A percentile compares a stretch with the other conserved stretches of the same genome.
phyloP scores from a whole-genome alignment of 1,139 yeast species.

The Blastobotrys raffinosifermentans region DNA sequence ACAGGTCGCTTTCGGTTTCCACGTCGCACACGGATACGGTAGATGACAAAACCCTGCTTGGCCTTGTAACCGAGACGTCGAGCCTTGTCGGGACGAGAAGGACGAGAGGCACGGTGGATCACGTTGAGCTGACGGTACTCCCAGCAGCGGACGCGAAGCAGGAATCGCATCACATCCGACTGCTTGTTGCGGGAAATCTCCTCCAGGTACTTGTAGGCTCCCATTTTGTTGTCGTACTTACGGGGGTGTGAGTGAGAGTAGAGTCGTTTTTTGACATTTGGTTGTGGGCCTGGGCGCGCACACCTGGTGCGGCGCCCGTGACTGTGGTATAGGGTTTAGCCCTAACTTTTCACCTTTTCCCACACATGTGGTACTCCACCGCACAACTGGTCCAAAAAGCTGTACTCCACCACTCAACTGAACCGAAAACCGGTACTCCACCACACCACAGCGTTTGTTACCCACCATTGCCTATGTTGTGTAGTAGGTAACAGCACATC shows the following conservation, averaged over 20 bases:
- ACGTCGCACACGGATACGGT: conserved; percentile 99
- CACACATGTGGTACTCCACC: no score
- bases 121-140: conserved; percentile 99
- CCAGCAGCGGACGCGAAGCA: conserved; percentile 99
- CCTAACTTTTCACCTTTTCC: no score
- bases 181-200: conserved; percentile 99
- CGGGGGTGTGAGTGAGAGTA: no score
- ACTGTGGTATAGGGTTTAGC: no score
- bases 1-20: conserved; percentile 99
- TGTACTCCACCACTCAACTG: no score
- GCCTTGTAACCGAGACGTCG: conserved; percentile 99
- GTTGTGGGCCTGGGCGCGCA: no score
- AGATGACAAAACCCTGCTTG: conserved; percentile 98
- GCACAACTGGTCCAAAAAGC: no score
- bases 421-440: no score
- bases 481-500: no score
- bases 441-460: no score
- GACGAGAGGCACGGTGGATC: conserved; percentile 98
- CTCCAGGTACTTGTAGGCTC: conserved; percentile 99
- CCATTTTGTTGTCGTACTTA: conserved; percentile 59
- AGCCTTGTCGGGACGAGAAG: conserved; percentile 99
- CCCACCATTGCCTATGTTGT: no score
- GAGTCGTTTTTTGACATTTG: conserved; percentile 1
- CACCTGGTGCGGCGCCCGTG: no score
- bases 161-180: conserved; percentile 98